Evolutionary conservation across 352 stramenopile genomes (phyloP), one percentile per base, ranked within the genome.

Genomic region (Peronospora belbahrii): DNA sequence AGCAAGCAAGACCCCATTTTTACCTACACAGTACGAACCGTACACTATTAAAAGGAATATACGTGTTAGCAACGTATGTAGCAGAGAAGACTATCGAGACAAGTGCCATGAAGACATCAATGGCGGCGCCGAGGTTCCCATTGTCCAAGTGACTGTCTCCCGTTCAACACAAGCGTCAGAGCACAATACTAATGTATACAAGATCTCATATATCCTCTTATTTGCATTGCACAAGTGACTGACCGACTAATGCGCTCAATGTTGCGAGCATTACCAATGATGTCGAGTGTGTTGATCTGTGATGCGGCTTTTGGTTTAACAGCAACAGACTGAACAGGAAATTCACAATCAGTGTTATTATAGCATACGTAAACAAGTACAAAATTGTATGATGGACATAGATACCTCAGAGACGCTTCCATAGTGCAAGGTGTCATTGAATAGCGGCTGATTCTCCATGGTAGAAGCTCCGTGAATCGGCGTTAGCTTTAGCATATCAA

Each of bases 61-160:
- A 93, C 14, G 81, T 93, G 54, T 84, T 88, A 3, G 48, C 36
- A 43, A 93, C 75, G 62, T 93, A 93, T 35, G 70, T 63, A 10
- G 35, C 74, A 19, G 75, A 70, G 46, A 70, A 93, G 11, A 80
- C 52, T 20, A 88, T 9, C 14, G 81, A 78, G 8, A 78, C 37
- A 6, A 78, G 32, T 8, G 70, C 69, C 41, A 90, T 66, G 24
- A 83, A 50, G 3, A 70, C 48, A 42, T 93, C 81, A n/a, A 90
- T 51, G 6, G 59, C 59, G 3, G 75, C 65, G 2, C 81, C 81
- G 40, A 93, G 70, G 24, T 70, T 59, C 24, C 81, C 87, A 65
- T 89, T 82, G 54, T 93, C 81, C 37, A 93, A 52, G 45, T 85
- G 82, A 0, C 80, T 91, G 48, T 18, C 39, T 4, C 42, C 5